Base-by-base conservation (phyloP, 768 basidiomycete genomes). In the Gyrodon lividus region DNA sequence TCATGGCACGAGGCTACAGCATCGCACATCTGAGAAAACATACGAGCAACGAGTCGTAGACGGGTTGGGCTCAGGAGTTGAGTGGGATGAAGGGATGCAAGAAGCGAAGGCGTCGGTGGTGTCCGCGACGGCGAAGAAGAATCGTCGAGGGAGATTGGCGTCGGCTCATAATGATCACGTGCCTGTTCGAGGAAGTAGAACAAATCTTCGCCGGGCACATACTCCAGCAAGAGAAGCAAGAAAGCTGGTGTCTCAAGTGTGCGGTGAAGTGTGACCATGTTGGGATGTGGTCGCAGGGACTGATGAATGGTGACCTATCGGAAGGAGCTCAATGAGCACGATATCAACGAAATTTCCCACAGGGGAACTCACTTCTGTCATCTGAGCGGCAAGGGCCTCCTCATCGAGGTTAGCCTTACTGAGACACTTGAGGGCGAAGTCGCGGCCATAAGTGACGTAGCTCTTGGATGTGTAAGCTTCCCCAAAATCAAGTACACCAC, bases 1-100 rank as follows among this genome's bases (percentile, higher is more conserved):
- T 86, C 86, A 66, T 99, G 96, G 72, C 96, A 98, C 6, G 88
- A 84, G 3, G 92, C 91, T 12, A 99, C 95, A 39, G 96, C 95
- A 57, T 95, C 92, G 66, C 96, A 98, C 96, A 99, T 99, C 73
- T 98, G 97, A 17, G 83, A 77, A 71, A 99, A 98, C 96, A 99
- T 99, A 66, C 90, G 87, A 3, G 94, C 85, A 63, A 99, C 93
- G 59, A 99, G 83, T 14, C 90, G 87, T 24, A 99, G 82, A 51
- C 96, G 88, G 35, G 87, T 88, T 50, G 84, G 82, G 23, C 90
- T 91, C 48, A 99, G 86, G 28, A 97, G 76, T 57, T 92, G 87
- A 26, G 82, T 77, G 40, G 83, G 90, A 65, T 82, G 84, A 61
- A 84, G 80, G 56, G 85, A 87, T 30, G 93, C 89, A 43, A 99